Base-by-base conservation (phyloP, 768 basidiomycete species). In the Pleurotus tuoliensis region DNA sequence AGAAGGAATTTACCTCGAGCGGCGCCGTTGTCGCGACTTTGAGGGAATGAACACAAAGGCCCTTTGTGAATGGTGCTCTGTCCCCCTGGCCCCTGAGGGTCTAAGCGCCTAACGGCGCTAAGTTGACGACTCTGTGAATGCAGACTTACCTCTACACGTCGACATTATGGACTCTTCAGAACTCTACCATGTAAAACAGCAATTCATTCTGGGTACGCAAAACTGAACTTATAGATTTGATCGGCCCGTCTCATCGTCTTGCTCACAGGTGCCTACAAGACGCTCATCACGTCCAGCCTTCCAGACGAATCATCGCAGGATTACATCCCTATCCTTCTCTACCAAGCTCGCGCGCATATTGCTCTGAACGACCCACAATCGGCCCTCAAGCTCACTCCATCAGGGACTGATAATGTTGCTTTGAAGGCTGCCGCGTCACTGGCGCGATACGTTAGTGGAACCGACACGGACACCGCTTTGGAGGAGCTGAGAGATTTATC, bases 401-500 rank as follows among this genome's bases (percentile, higher is more conserved):
- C 69, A 16, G 80, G 77, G 30, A 71, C 82, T 0, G 87, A 88
- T 56, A 85, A 86, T 63, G 74, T 90, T 43, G 77, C 88, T 1
- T 60, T 92, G 51, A 87, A 83, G 63, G 90, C 92, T 27, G 81
- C 88, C 7, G 71, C 81, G 3, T 82, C 89, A 4, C 76, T 98
- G 49, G 90, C 92, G n/a, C 80, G 78, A 16, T 91, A 86, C 66
- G 72, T 88, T 57, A 74, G 69, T 46, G 76, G 78, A 13, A 63
- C 67, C 0, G 76, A 77, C 40, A 64, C 70, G 30, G 88, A 82
- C 59, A 73, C 81, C 24, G 76, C 80, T 8, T 75, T 97, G 8
- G 94, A 96, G 66, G 83, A 90, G 65, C 76, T 95, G 25, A 81
- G 94, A 15, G 94, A 96, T 69, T 72, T 94, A 20, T 84, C 87